Evolutionary conservation across 495 filamentous ascomycete species (phyloP).

Genomic region (Lasiosphaeria miniovina): DNA sequence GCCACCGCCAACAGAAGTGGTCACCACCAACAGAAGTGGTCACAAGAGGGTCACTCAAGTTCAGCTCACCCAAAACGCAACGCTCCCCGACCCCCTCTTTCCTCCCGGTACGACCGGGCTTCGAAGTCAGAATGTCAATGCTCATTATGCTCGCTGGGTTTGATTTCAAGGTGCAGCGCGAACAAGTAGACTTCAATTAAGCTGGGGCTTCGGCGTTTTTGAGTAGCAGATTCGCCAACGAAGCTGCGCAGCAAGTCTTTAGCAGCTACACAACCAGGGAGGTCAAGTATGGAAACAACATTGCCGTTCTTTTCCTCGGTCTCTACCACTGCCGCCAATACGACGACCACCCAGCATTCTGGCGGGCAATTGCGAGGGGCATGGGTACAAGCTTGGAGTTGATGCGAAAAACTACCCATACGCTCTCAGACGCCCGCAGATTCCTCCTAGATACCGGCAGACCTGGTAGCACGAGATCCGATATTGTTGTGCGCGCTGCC

Average conservation of each 20-base stretch:
- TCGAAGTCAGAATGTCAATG: too few relatives aligned
- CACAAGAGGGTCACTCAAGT: too few relatives aligned
- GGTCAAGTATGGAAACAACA: slow-evolving; percentile 29
- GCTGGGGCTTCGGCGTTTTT: slow-evolving; percentile 9
- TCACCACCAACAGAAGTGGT: too few relatives aligned
- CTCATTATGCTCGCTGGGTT: slow-evolving; percentile 11
- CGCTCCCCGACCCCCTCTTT: too few relatives aligned
- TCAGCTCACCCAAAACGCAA: too few relatives aligned
- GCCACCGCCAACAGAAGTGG: too few relatives aligned
- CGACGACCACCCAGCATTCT: slow-evolving; percentile 16
- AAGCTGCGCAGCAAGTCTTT: background rate
- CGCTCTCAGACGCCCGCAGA: slow-evolving; percentile 20
- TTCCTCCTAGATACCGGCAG: slow-evolving; percentile 1
- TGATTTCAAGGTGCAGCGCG: slow-evolving; percentile 7
- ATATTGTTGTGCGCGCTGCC: slow-evolving; percentile 20
- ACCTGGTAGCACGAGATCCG: background rate
- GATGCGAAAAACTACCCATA: slow-evolving; percentile 8
- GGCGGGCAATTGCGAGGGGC: slow-evolving; percentile 16
- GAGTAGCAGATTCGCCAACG: slow-evolving; percentile 3
- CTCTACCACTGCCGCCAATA: slow-evolving; percentile 11
- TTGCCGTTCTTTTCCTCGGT: slow-evolving; percentile 23
- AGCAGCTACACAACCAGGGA: slow-evolving; percentile 12
- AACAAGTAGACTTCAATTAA: slow-evolving; percentile 2
- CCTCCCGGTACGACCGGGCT: too few relatives aligned
- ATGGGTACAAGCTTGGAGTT: background rate